Percentiles rank a stretch among this genome's conserved stretches.
phyloP scores from a whole-genome alignment of 192 early-diverging fungal species.

The Linnemannia zychae region DNA sequence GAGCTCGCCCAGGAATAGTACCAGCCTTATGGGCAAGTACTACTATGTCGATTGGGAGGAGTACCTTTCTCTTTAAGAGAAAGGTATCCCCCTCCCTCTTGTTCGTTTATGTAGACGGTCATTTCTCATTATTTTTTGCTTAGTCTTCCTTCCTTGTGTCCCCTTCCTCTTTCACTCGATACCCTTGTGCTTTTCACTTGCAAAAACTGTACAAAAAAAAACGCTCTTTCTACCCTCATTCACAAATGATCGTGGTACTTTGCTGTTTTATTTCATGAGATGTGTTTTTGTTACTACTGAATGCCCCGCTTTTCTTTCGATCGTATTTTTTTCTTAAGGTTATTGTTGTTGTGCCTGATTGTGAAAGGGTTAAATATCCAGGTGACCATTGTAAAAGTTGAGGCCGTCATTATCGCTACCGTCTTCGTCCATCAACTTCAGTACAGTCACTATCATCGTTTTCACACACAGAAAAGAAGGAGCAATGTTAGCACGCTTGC shows the following conservation, averaged over 20 bases:
- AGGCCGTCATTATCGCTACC: conserved; percentile 10
- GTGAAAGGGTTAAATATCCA: conserved; percentile 16
- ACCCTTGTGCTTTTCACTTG: conserved; percentile 4
- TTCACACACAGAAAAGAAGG: not conserved
- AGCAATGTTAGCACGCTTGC: not conserved
- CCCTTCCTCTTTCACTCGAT: not conserved
- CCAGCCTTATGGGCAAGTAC: conserved; percentile 51
- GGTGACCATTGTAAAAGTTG: conserved; percentile 15
- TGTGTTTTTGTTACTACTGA: too few relatives aligned
- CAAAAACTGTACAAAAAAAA: conserved; percentile 26
- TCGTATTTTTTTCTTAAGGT: too few relatives aligned
- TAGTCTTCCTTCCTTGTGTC: not conserved
- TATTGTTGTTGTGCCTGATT: too few relatives aligned
- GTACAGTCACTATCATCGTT: conserved; percentile 21
- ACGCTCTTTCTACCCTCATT: not conserved
- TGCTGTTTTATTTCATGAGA: not conserved
- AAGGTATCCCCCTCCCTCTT: not conserved
- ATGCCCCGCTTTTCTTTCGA: too few relatives aligned
- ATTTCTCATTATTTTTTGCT: conserved; percentile 7
- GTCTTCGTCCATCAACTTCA: conserved; percentile 12
- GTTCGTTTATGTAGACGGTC: not conserved
- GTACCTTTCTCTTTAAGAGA: conserved; percentile 33
- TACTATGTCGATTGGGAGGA: conserved; percentile 56
- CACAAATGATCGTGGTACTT: not conserved
- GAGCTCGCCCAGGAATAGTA: conserved; percentile 45